These are phyloP conservation scores for Rubia peregrina DNA, from an alignment of 305 asterid genomes.

Conservation along the genomic window DNA sequence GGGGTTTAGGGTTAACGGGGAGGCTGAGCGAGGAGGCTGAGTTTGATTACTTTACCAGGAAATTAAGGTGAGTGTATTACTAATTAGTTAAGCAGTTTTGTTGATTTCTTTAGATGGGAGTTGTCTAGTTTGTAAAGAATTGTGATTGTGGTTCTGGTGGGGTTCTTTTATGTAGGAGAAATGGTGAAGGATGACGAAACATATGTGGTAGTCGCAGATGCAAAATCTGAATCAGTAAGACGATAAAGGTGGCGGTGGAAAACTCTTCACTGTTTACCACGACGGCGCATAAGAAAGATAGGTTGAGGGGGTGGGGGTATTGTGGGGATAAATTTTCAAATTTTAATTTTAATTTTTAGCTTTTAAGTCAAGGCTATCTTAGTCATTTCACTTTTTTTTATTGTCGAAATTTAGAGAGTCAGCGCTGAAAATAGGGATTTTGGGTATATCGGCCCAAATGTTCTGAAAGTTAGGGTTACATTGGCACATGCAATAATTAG, in stretches of 20 bases:
- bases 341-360: too few species aligned
- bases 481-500: too few species aligned
- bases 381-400: too few species aligned
- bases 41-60: conserved; percentile 3
- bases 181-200: conserved; percentile 45
- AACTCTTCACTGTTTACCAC: conserved; percentile 20
- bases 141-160: background rate
- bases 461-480: too few species aligned
- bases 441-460: too few species aligned
- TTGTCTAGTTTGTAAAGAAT: background rate
- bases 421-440: too few species aligned
- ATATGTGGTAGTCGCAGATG: conserved; percentile 58
- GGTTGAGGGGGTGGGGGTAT: too few species aligned
- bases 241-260: conserved; percentile 45
- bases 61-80: background rate
- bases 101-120: background rate
- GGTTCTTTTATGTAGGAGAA: background rate
- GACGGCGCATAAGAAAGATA: conserved; percentile 22
- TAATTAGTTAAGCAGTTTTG: background rate
- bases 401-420: too few species aligned
- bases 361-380: too few species aligned
- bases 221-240: conserved; percentile 36
- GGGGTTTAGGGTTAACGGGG: too few species aligned
- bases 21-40: background rate
- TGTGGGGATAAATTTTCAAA: too few species aligned